Percentiles rank a stretch among this genome's conserved stretches.
Evolutionary conservation across 768 basidiomycete species (phyloP).

Genomic region (Crassisporium funariophilum): DNA sequence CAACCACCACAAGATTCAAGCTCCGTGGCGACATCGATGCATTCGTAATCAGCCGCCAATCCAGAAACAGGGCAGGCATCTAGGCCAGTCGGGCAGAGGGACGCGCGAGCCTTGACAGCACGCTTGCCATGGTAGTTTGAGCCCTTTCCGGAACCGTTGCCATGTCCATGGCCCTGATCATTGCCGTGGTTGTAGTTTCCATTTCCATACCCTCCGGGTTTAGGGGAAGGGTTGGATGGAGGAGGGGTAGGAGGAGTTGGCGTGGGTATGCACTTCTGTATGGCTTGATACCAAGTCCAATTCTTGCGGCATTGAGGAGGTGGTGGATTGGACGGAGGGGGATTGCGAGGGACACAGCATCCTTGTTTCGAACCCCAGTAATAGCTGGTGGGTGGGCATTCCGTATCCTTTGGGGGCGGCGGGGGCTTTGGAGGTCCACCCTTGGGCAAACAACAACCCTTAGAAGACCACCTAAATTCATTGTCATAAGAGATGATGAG

Average conservation of each 20-base stretch:
- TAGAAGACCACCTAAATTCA: constrained; percentile 31
- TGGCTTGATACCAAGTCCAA: constrained; percentile 46
- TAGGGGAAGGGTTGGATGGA: constrained; percentile 42
- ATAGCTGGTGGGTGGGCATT: constrained; percentile 48
- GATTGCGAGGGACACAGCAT: constrained; percentile 56
- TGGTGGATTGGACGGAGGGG: constrained; percentile 39
- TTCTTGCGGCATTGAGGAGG: constrained; percentile 51
- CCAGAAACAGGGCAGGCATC: constrained; percentile 59
- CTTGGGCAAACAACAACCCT: constrained; percentile 44
- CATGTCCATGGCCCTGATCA: constrained; percentile 13
- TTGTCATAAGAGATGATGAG: constrained; percentile 5
- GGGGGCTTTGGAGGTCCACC: constrained; percentile 43
- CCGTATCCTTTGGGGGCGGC: constrained; percentile 47
- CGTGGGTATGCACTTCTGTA: constrained; percentile 43
- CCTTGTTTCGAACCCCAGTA: constrained; percentile 50
- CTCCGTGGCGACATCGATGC: constrained; percentile 62
- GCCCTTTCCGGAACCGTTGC: constrained; percentile 14
- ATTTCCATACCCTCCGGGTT: constrained; percentile 21
- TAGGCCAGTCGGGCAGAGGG: constrained; percentile 54
- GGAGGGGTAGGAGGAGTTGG: constrained; percentile 34
- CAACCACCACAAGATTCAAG: constrained; percentile 81
- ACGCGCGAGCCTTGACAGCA: constrained; percentile 21
- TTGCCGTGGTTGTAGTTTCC: constrained; percentile 15
- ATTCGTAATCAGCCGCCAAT: constrained; percentile 53
- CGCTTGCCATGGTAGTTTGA: constrained; percentile 37